Base-by-base conservation (phyloP, 257 asterid species). In the Solanum phureja region DNA sequence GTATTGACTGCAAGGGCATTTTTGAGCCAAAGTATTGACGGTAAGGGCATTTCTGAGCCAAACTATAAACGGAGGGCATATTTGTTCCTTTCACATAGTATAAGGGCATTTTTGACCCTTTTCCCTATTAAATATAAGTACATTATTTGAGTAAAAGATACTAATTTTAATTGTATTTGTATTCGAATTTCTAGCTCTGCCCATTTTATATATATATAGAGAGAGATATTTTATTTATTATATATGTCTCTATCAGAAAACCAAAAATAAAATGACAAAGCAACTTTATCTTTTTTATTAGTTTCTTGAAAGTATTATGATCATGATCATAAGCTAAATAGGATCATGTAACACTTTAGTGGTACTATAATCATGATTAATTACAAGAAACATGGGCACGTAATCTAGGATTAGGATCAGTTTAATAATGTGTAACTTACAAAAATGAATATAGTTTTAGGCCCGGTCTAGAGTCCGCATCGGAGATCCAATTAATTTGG, bases 401-500 rank as follows among this genome's bases (percentile, higher is more conserved):
- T 46, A 46, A 81, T 46, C 10, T 27, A 81, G 18, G 68, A 18
- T 81, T 81, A 27, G 85, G 68, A 21, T 18, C 18, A 44, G 18
- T 81, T 44, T 46, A 46, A 81, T 81, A 34, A 72, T 35, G 38
- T 35, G 38, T 37, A 37, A 37, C 38, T 37, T 37, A 37, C 38
- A 37, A 37, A 37, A 37, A 37, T 37, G 38, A 37, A 8, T 37
- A 37, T 6, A 37, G 38, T 37, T 37, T 37, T 37, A 37, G 38
- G 38, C 6, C 3, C 1, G 0, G 8, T 49, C 21, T 14, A 0
- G 60, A 14, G 7, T 49, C 3, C 0, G 0, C 0, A 49, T 49
- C 3, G 7, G 3, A 52, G 62, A 0, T 0, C 9, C 1, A 0
- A 52, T 52, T 16, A 6, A 52, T 52, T 0, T 16, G 8, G 23